Evolutionary conservation across 352 stramenopile species (phyloP), one percentile per base, ranked within the genome.

Genomic region (Phytophthora melonis): DNA sequence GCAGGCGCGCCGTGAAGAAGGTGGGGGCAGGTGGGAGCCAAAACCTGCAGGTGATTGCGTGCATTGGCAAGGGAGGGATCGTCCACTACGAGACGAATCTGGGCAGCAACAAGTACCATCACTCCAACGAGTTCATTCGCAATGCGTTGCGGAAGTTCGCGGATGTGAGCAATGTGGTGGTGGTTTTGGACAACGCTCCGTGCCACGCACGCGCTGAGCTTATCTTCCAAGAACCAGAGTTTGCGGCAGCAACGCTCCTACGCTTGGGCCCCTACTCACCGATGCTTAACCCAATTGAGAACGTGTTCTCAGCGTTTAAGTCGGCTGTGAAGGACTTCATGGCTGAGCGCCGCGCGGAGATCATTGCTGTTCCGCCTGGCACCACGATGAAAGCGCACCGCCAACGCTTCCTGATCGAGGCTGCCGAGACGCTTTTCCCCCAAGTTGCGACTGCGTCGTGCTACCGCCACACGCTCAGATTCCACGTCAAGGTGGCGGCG

Each of bases 161-260:
- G 16, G 41, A 50, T 4, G 14, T 50, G 41, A 45, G 53, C 53
- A 59, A 59, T 16, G 30, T 59, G 27, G 53, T 59, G 27, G 27
- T 59, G 53, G 27, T 59, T 11, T 27, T 59, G 27, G 53, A 59
- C 25, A 59, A 59, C 27, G 53, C 27, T 14, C 53, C 53, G 27
- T 59, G 53, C 27, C 53, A 59, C 53, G 27, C 53, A 16, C 53
- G 27, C 5, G 53, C 18, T 13, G 23, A 59, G 16, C 7, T 10
- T 9, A 27, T 59, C 13, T 59, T 59, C 27, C 10, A 41, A 3
- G 27, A 59, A 13, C 25, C 23, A 21, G 53, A 59, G 18, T 59
- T 59, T 41, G 53, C 23, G 13, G 53, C 14, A 11, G 53, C 53
- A 8, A 43, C 23, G 23, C 23, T 25, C 23, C 14, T 43, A 25